These are phyloP conservation scores for Schizothecium vesticola DNA, from an alignment of 495 filamentous ascomycete genomes.

Conservation along the genomic window DNA sequence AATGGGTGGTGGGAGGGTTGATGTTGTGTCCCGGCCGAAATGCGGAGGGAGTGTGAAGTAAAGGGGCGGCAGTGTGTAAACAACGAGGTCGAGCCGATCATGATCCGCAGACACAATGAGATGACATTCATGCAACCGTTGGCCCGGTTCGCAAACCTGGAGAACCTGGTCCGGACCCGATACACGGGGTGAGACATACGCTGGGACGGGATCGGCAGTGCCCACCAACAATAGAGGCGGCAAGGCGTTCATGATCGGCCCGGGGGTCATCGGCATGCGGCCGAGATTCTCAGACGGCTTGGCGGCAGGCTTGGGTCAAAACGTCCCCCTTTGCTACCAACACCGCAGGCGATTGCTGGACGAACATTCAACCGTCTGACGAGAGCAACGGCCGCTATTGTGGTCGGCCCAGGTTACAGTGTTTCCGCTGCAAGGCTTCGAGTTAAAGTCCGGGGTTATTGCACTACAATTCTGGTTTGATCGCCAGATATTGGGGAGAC, in stretches of 20 bases:
- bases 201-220: background rate
- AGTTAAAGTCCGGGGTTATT: too few relatives aligned
- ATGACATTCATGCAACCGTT: background rate
- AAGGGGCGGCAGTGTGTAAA: background rate
- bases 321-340: background rate
- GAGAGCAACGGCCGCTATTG: background rate
- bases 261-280: background rate
- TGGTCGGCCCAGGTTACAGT: background rate
- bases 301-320: background rate
- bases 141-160: background rate
- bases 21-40: background rate
- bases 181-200: background rate
- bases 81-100: background rate
- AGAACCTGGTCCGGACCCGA: background rate
- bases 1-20: background rate
- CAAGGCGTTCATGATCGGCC: background rate
- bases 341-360: background rate
- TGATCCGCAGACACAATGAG: background rate
- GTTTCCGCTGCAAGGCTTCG: background rate
- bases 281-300: background rate
- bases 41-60: background rate
- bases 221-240: background rate
- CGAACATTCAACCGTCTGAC: background rate
- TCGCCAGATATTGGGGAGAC: too few relatives aligned
- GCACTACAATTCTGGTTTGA: too few relatives aligned